Base-by-base conservation (phyloP, 306 rosid genomes). In the Sicyos baderoa region DNA sequence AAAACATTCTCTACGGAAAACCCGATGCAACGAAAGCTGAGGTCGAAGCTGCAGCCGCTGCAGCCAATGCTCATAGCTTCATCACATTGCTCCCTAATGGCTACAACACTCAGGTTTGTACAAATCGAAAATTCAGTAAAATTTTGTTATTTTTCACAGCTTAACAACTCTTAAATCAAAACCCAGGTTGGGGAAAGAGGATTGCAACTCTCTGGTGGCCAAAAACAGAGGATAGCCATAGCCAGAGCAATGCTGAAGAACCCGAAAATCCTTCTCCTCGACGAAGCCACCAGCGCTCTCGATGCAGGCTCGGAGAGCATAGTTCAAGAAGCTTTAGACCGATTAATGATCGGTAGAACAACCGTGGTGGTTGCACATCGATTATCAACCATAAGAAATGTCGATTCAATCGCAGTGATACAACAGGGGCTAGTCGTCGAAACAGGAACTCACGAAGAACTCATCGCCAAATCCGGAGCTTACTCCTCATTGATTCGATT, bases 51-150 rank as follows among this genome's bases (percentile, higher is more conserved):
- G 91, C 97, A 6, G 65, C 98, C 58, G 80, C 91, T 48, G 93
- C 98, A n/a, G 98, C 97, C 62, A 93, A 93, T 77, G 98, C 98
- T 77, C 98, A 93, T 77, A 85, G 96, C 79, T 93, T 89, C 84
- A 86, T 93, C 45, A 77, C 91, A 15, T 79, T 89, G 87, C 98
- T 93, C 74, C 98, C 98, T 42, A 81, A 77, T 75, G 97, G 87
- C n/a, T 93, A 93, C 62, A 82, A 86, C 80, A 93, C 98, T 79
- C 98, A 93, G 91, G 97, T 89, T 23, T 17, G 76, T 77, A 47
- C 8, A 0, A 22, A 35, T 35, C 8, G 6, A 29, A 1, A 35
- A 0, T 10, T 18, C 32, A 18, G 12, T 42, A 37, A 10, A 40
- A 40, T 8, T 63, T 40, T 17, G 53, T 64, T 21, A 0, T 4